A percentile compares a stretch with the other conserved stretches of the same genome.
Evolutionary conservation across 148 eudicot species (phyloP).

Genomic region (Suaeda aralocaspica): DNA sequence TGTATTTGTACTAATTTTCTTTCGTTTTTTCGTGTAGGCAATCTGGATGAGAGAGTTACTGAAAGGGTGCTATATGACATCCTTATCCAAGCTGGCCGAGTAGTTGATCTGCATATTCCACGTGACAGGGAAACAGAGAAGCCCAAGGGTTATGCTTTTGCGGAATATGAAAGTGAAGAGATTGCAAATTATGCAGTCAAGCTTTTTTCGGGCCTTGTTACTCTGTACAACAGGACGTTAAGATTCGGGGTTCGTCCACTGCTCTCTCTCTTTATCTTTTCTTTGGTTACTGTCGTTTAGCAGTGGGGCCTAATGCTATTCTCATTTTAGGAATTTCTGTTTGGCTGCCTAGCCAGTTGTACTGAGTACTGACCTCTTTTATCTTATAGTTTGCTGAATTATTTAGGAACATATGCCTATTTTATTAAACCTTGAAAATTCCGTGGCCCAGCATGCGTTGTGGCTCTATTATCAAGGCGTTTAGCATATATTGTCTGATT

Average conservation of each 20-base stretch:
- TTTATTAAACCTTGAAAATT: background rate
- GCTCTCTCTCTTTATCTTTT: background rate
- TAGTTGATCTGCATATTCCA: conserved; percentile 78
- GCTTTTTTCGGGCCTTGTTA: conserved; percentile 90
- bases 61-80: conserved; percentile 94
- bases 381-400: background rate
- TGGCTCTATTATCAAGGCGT: background rate
- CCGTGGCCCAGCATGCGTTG: background rate
- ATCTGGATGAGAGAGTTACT: conserved; percentile 80
- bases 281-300: background rate
- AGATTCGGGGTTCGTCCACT: conserved; percentile 63
- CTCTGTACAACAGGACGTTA: conserved; percentile 70
- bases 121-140: conserved; percentile 86
- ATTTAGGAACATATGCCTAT: background rate
- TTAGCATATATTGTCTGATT: background rate
- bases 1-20: conserved; percentile 2
- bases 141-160: conserved; percentile 88
- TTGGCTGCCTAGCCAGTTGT: background rate
- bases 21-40: conserved; percentile 39
- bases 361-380: background rate
- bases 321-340: background rate
- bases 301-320: background rate
- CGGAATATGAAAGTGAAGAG: conserved; percentile 83
- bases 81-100: conserved; percentile 90
- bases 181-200: conserved; percentile 84